A percentile compares a stretch with the other conserved stretches of the same genome.
These are phyloP conservation scores for Phytophthora cryptogea DNA, from an alignment of 352 stramenopile genomes.

Conservation along the genomic window DNA sequence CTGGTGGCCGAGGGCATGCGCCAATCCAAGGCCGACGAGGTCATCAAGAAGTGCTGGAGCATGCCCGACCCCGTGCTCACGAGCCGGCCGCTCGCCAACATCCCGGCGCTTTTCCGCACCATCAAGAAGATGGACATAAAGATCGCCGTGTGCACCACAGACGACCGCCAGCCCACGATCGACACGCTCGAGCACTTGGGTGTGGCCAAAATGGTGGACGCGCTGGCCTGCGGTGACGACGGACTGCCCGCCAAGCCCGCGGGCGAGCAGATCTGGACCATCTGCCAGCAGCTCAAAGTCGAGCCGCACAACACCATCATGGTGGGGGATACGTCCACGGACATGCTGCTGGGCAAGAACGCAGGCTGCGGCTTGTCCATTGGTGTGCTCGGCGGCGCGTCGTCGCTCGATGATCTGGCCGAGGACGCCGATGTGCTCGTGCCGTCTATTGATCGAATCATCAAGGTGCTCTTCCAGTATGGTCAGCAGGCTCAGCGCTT, in stretches of 20 bases:
- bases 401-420: constrained; percentile 79
- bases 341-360: constrained; percentile 84
- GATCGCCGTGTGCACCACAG: constrained; percentile 88
- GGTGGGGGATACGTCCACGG: constrained; percentile 86
- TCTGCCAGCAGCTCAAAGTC: constrained; percentile 78
- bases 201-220: constrained; percentile 79
- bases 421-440: constrained; percentile 86
- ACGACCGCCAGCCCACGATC: constrained; percentile 80
- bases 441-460: constrained; percentile 72
- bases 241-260: constrained; percentile 80
- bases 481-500: constrained; percentile 72
- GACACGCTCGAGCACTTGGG: constrained; percentile 78
- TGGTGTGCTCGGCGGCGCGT: constrained; percentile 79
- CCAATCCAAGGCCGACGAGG: constrained; percentile 53
- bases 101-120: constrained; percentile 77
- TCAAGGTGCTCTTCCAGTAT: constrained; percentile 87
- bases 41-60: constrained; percentile 82
- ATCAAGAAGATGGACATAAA: constrained; percentile 89
- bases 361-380: constrained; percentile 78
- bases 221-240: constrained; percentile 80
- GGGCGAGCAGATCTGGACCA: constrained; percentile 84
- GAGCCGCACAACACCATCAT: constrained; percentile 88
- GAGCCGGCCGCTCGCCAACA: constrained; percentile 72
- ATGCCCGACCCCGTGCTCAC: constrained; percentile 82
- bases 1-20: constrained; percentile 76